phyloP scores from a whole-genome alignment of 164 flowering plant genomes.

The Houttuynia cordata region DNA sequence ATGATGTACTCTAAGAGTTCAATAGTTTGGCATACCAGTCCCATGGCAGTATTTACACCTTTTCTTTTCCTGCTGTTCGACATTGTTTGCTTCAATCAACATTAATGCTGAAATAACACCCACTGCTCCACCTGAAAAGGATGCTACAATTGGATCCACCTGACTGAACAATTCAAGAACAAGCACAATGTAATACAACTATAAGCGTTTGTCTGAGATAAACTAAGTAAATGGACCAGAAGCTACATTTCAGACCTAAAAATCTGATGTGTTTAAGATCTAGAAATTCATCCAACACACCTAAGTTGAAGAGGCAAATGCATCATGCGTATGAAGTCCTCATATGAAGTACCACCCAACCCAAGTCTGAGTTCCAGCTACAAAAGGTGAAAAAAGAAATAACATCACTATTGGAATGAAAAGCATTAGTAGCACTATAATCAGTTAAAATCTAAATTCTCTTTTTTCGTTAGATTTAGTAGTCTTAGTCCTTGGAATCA shows the following conservation, averaged over 20 bases:
- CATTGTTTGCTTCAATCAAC: constrained; percentile 82
- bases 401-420: neutral
- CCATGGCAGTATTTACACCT: constrained; percentile 88
- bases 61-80: constrained; percentile 82
- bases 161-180: constrained; percentile 31
- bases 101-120: constrained; percentile 88
- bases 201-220: neutral
- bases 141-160: constrained; percentile 95
- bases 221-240: neutral
- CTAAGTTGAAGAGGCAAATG: constrained; percentile 87
- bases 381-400: constrained; percentile 1
- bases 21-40: constrained; percentile 19
- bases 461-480: too few species aligned
- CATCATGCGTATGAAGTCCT: constrained; percentile 71
- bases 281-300: constrained; percentile 16
- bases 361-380: constrained; percentile 93
- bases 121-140: constrained; percentile 93
- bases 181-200: neutral
- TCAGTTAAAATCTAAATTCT: too few species aligned
- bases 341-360: constrained; percentile 80
- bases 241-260: too few species aligned
- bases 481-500: too few species aligned
- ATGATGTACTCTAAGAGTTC: too few species aligned
- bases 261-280: neutral
- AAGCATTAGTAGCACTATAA: too few species aligned